Percentiles rank a stretch among this genome's conserved stretches.
Conservation (phyloP, 2,329 filamentous ascomycete species). For the Basipetospora sp. region DNA sequence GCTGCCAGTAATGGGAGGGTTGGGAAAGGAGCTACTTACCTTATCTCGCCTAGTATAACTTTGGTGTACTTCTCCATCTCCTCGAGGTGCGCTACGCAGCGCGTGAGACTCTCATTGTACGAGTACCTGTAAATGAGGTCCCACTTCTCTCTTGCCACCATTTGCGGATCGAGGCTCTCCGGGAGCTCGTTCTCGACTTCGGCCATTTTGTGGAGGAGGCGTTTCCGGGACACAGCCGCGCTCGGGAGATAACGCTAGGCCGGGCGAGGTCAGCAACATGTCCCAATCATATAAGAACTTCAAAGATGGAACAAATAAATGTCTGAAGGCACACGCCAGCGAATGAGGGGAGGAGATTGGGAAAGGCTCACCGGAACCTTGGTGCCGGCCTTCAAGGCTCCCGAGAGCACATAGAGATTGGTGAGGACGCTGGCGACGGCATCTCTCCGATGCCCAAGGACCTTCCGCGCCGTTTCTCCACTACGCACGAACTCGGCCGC, state of each 20-base stretch:
- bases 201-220: conserved; percentile 34
- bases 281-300: not conserved
- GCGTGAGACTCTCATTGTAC: conserved; percentile 37
- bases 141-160: conserved; percentile 30
- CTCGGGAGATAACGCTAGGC: conserved; percentile 37
- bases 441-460: conserved; percentile 38
- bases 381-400: conserved; percentile 34
- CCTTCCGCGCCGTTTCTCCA: conserved; percentile 30
- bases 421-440: conserved; percentile 42
- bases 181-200: conserved; percentile 28
- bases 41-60: conserved; percentile 41
- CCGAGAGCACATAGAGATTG: conserved; percentile 43
- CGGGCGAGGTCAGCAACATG: not conserved
- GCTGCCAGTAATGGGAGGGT: not conserved
- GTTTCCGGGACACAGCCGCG: conserved; percentile 37
- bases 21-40: conserved; percentile 15
- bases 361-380: conserved; percentile 30
- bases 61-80: conserved; percentile 42
- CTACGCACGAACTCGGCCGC: conserved; percentile 37
- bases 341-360: not conserved
- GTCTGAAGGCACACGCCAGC: too few species aligned
- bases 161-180: conserved; percentile 13
- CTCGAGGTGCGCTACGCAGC: conserved; percentile 39
- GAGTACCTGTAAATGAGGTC: conserved; percentile 42
- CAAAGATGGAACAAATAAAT: too few species aligned